Evolutionary conservation across 331 rosid genomes (phyloP), one percentile per base, ranked within the genome.

Genomic region (Prunus yedoensis): DNA sequence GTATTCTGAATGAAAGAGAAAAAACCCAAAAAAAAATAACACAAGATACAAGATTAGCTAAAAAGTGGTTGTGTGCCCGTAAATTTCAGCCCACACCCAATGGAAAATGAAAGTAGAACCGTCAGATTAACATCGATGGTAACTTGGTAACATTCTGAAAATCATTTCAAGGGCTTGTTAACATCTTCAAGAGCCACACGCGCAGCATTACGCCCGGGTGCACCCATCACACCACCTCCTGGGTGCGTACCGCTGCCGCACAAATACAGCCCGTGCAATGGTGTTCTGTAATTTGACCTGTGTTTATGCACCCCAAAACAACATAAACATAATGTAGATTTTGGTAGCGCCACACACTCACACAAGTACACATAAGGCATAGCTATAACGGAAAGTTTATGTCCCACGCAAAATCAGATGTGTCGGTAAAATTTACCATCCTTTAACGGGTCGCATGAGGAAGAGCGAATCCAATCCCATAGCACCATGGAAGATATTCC

Each of bases 401-500:
- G n/a, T 41, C 21, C 18, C 27, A 43, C 3, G 38, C 38, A 59
- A 28, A 73, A 25, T 17, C 45, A 5, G 27, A n/a, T 32, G 30
- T 25, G 20, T 28, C 9, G 5, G 20, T 0, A n/a, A 21, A 50
- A 35, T 60, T 64, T 90, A 94, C 97, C 99, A 94, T 89, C 97
- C 93, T 86, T 90, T 94, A 45, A 87, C 88, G 10, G 98, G 98
- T 59, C 98, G 85, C 90, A 89, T 85, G 57, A 93, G 90, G 80
- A 94, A 94, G 73, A 94, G 91, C 8, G 99, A 89, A 84, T 92
- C 99, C 90, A 90, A 87, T 3, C 97, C 90, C 99, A 94, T 92
- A 38, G 99, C 93, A 63, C 97, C 99, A 84, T 94, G 99, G 66
- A 89, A 94, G 73, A 94, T 84, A 79, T 94, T 94, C 15, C 99